Base-by-base conservation (phyloP, 257 asterid species). In the Scutellaria baicalensis region DNA sequence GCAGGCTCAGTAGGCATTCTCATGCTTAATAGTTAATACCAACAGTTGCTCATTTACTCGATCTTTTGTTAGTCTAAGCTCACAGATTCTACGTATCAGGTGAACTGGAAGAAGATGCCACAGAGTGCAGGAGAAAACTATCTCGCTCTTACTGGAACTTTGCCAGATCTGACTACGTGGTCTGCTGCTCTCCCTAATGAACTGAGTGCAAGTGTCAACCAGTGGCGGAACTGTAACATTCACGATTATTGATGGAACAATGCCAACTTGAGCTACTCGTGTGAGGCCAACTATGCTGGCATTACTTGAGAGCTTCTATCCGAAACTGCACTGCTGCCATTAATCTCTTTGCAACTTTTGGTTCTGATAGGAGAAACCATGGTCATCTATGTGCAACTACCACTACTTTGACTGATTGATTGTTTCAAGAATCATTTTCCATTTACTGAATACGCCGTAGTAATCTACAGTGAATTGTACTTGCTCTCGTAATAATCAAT, bases 141-240 rank as follows among this genome's bases (percentile, higher is more conserved):
- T 75, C 76, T 90, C 39, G 97, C 94, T 38, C 74, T 88, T 11
- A 90, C 97, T 7, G 96, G 97, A 44, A 66, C 79, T 69, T 72
- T 83, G 69, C 92, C 89, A 33, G 89, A 90, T 71, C 69, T 79
- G 62, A 44, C 70, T 54, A 14, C 81, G 13, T 88, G 97, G 97
- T 66, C 90, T 59, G 83, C 82, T 68, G 63, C 81, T 77, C 82
- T 90, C 58, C 96, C 96, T 2, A 40, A 62, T 55, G 81, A 61
- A 50, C 74, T 88, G 55, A 79, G 79, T 16, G 71, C 83, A 35
- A 71, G 83, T 9, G 80, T 84, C 55, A 35, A 56, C 31, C 82
- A 79, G 47, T 90, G 97, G 97, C 68, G 39, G 64, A 20, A 64
- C 43, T 89, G 93, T 77, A 36, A 49, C 64, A 63, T 36, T 50